These are phyloP conservation scores for Medicago arabica DNA, from an alignment of 306 rosid genomes.

Conservation along the genomic window DNA sequence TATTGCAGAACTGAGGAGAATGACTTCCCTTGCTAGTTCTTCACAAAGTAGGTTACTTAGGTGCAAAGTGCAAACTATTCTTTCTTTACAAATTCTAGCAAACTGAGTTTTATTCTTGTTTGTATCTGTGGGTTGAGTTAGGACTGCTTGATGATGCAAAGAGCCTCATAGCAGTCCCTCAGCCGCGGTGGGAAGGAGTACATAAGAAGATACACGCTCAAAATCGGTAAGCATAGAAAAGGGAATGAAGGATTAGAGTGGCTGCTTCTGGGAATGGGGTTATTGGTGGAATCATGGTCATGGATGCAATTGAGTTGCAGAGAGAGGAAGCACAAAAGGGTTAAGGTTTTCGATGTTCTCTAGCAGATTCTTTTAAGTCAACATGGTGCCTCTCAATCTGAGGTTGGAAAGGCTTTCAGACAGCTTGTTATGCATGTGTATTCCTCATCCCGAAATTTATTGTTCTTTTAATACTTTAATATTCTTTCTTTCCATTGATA, in stretches of 20 bases:
- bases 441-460: too few species aligned
- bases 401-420: too few species aligned
- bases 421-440: too few species aligned
- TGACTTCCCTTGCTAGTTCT: neutral
- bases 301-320: neutral
- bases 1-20: neutral
- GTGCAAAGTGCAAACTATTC: neutral
- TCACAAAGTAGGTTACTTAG: neutral
- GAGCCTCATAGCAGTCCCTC: neutral
- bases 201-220: neutral
- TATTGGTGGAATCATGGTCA: too few species aligned
- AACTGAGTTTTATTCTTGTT: conserved; percentile 5
- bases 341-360: too few species aligned
- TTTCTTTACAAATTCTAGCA: neutral
- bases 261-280: too few species aligned
- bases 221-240: too few species aligned
- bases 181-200: neutral
- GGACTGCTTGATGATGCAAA: neutral
- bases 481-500: too few species aligned
- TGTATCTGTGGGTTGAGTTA: neutral
- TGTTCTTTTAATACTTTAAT: too few species aligned
- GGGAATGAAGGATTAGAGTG: too few species aligned
- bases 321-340: neutral
- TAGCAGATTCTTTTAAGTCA: neutral
- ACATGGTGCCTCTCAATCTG: too few species aligned